A percentile compares a stretch with the other conserved stretches of the same genome.
These are phyloP conservation scores for Trichophyton simii DNA, from an alignment of 2,329 filamentous ascomycete species.

Conservation along the genomic window DNA sequence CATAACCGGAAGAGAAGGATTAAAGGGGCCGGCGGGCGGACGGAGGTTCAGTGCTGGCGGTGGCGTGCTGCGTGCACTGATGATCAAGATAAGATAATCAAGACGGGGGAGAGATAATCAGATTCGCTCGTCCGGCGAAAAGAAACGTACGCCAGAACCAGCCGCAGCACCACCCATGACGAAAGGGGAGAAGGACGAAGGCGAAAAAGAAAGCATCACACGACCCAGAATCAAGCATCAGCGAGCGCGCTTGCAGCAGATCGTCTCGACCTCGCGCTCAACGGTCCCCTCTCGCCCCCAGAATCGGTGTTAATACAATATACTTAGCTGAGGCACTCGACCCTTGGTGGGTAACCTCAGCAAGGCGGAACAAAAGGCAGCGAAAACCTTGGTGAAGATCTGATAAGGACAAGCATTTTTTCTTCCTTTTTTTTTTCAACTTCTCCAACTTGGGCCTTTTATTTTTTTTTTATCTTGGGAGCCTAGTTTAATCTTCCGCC, in stretches of 20 bases:
- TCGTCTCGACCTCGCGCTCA: background rate
- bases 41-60: background rate
- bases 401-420: background rate
- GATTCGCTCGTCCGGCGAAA: background rate
- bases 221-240: background rate
- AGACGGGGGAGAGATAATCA: background rate
- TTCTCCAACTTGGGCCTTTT: too few species aligned
- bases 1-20: background rate
- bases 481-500: conserved; percentile 1
- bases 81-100: conserved; percentile 6
- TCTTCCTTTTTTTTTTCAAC: too few species aligned
- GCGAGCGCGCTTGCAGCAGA: background rate
- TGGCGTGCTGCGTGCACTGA: background rate
- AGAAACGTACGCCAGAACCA: too few species aligned
- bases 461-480: too few species aligned
- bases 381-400: background rate
- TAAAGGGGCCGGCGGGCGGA: background rate
- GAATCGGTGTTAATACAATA: background rate
- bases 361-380: background rate
- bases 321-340: too few species aligned
- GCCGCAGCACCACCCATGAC: background rate
- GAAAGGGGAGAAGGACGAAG: background rate
- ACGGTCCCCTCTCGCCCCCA: background rate
- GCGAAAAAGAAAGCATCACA: background rate
- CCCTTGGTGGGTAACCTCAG: too few species aligned